These are phyloP conservation scores for Pezizomycotina sp. DNA, from an alignment of 2,329 filamentous ascomycete genomes.

Conservation along the genomic window DNA sequence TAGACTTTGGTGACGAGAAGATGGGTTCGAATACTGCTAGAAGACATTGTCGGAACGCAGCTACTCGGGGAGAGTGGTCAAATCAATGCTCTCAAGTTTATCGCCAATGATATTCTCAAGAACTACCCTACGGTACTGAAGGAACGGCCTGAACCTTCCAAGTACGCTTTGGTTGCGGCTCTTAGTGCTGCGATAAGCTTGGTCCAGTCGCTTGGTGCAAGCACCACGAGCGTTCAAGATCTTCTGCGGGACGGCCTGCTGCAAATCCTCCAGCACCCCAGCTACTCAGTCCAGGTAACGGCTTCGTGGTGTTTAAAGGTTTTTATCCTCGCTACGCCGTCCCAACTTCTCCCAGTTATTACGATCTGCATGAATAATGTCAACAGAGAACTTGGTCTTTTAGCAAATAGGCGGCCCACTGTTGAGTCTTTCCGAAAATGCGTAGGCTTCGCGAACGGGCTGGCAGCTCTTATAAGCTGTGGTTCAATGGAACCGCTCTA, in stretches of 20 bases:
- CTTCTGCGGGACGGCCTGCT: conserved; percentile 69
- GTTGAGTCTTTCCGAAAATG: conserved; percentile 62
- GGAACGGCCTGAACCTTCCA: conserved; percentile 74
- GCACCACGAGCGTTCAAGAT: conserved; percentile 63
- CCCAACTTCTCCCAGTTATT: conserved; percentile 76
- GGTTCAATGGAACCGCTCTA: conserved; percentile 78
- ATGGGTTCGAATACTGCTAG: conserved; percentile 67
- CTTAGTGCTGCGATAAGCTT: conserved; percentile 66
- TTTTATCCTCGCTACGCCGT: conserved; percentile 78
- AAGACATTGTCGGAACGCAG: conserved; percentile 62
- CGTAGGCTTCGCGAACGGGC: conserved; percentile 76
- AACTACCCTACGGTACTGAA: conserved; percentile 84
- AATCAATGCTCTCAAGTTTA: conserved; percentile 57
- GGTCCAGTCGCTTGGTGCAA: conserved; percentile 65
- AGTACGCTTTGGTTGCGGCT: conserved; percentile 64
- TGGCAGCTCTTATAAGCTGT: conserved; percentile 79
- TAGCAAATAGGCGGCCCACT: conserved; percentile 46
- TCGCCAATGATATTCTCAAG: conserved; percentile 80
- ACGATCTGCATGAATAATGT: conserved; percentile 96
- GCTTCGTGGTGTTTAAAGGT: conserved; percentile 70
- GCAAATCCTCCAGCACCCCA: conserved; percentile 83
- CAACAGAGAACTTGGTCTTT: conserved; percentile 63
- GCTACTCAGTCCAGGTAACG: conserved; percentile 88
- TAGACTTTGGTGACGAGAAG: conserved; percentile 69
- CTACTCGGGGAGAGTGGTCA: conserved; percentile 84